A percentile compares a stretch with the other conserved stretches of the same genome.
Evolutionary conservation across 2,329 filamentous ascomycete genomes (phyloP).

Genomic region (Diaporthe eres): DNA sequence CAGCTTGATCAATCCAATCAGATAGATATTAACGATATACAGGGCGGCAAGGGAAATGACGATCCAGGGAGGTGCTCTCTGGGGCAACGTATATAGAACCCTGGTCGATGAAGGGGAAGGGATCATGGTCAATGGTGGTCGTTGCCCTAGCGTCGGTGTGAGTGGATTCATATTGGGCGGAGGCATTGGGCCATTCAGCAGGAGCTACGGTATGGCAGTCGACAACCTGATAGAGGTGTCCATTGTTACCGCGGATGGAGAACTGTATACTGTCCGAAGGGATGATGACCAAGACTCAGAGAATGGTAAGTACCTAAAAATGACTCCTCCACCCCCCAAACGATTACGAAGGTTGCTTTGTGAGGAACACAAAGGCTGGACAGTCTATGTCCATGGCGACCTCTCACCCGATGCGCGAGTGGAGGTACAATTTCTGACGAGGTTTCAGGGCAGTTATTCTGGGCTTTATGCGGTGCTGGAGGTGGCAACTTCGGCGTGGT

Average conservation of each 20-base stretch:
- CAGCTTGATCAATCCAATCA: too few relatives aligned
- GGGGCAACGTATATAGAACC: constrained; percentile 52
- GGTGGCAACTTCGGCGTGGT: constrained; percentile 58
- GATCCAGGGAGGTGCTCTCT: constrained; percentile 48
- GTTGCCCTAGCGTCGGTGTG: constrained; percentile 54
- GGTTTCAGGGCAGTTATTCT: constrained; percentile 50
- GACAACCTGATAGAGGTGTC: constrained; percentile 53
- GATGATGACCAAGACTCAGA: constrained; percentile 42
- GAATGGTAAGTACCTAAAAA: constrained; percentile 39
- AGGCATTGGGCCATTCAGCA: constrained; percentile 53
- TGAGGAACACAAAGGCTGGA: not conserved
- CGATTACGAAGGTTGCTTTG: not conserved
- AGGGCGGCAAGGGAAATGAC: constrained; percentile 41
- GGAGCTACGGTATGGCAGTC: constrained; percentile 53
- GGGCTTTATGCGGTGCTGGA: constrained; percentile 56
- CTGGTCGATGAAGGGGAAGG: constrained; percentile 46
- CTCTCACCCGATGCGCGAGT: not conserved
- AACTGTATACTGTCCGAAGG: constrained; percentile 43
- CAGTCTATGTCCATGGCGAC: not conserved
- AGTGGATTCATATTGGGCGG: constrained; percentile 56
- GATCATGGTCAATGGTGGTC: constrained; percentile 50
- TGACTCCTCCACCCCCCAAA: too few relatives aligned
- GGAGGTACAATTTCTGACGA: not conserved
- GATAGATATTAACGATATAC: not conserved
- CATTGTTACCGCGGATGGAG: constrained; percentile 51